phyloP scores from a whole-genome alignment of 306 rosid genomes.

The Inga oerstediana region DNA sequence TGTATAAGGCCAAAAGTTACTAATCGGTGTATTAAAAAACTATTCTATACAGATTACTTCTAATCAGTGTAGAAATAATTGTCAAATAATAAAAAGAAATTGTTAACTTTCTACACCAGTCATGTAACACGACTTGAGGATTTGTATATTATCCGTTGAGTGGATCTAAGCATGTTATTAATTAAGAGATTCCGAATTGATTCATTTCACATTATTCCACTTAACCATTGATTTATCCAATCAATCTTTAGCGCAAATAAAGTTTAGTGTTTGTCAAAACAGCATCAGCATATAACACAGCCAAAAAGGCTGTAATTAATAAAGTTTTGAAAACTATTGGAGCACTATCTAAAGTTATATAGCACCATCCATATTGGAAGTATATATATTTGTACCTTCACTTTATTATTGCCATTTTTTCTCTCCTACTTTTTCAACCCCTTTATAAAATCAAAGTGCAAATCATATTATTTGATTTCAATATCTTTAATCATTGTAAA shows the following conservation, averaged over 20 bases:
- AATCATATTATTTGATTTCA: slow-evolving; percentile 19
- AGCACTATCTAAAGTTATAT: slow-evolving; percentile 17
- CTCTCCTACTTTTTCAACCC: not conserved
- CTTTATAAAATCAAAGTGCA: not conserved
- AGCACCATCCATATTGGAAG: slow-evolving; percentile 19
- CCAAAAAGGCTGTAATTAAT: not conserved
- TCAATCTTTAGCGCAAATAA: not conserved
- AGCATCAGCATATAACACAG: slow-evolving; percentile 23
- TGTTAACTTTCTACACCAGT: too few species aligned
- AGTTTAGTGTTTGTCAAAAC: not conserved
- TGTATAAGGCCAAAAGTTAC: too few species aligned
- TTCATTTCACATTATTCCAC: not conserved
- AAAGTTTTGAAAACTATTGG: not conserved
- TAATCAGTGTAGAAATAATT: too few species aligned
- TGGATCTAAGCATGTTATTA: too few species aligned
- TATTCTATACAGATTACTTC: too few species aligned
- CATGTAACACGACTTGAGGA: too few species aligned
- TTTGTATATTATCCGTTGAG: too few species aligned
- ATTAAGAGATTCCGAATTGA: not conserved
- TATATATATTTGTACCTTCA: not conserved
- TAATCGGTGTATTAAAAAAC: too few species aligned
- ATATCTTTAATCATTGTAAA: slow-evolving; percentile 21
- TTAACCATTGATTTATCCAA: not conserved
- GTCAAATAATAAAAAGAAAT: too few species aligned
- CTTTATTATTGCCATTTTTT: slow-evolving; percentile 11